These are phyloP conservation scores for Podospora pseudoanserina DNA, from an alignment of 495 filamentous ascomycete genomes.

Conservation along the genomic window DNA sequence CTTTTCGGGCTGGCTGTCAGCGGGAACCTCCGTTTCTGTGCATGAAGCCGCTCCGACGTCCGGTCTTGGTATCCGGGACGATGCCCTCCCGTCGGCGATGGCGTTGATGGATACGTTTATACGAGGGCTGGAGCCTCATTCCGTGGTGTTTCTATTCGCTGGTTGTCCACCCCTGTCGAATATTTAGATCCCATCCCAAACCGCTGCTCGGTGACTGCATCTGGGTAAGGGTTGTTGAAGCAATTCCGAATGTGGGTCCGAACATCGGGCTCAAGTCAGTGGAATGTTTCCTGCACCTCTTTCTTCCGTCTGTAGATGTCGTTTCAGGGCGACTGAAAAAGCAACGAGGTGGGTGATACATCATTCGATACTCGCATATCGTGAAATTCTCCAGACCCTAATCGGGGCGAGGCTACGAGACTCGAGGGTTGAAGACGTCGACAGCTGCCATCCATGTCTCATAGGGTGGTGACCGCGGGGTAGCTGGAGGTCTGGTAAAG, in stretches of 20 bases:
- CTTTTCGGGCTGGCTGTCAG: slow-evolving; percentile 9
- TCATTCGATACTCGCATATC: not conserved
- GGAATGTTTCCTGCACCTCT: not conserved
- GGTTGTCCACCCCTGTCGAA: not conserved
- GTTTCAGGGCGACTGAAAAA: not conserved
- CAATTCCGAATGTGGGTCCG: not conserved
- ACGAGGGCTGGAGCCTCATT: not conserved
- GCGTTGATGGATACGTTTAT: not conserved
- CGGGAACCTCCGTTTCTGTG: slow-evolving; percentile 12
- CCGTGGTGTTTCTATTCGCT: not conserved
- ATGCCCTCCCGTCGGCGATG: not conserved
- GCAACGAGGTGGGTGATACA: not conserved
- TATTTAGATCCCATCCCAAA: not conserved
- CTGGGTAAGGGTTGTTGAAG: not conserved
- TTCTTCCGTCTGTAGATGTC: not conserved
- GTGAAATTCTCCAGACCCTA: no score
- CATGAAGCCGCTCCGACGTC: slow-evolving; percentile 6
- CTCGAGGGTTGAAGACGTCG: not conserved
- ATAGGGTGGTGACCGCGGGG: not conserved
- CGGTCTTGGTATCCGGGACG: not conserved
- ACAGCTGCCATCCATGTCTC: not conserved
- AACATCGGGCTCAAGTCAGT: not conserved
- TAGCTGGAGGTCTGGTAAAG: not conserved
- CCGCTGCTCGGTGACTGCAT: not conserved
- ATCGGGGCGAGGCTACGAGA: no score